phyloP scores from a whole-genome alignment of 1,139 yeast genomes.

The Geotrichum phurueaensis region DNA sequence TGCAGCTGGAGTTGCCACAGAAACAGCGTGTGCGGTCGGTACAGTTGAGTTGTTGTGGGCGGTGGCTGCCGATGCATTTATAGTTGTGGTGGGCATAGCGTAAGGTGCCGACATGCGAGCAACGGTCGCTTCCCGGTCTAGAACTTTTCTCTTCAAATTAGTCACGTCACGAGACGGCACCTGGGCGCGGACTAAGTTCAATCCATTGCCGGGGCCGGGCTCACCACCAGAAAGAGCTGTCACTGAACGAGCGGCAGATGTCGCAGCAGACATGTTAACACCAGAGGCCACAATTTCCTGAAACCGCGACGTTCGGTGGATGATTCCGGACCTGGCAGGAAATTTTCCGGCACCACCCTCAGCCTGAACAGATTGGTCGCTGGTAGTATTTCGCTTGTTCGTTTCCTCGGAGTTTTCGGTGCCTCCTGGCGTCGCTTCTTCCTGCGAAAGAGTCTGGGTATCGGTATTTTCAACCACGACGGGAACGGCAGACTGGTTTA shows the following conservation, averaged over 20 bases:
- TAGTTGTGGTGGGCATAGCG: conserved; percentile 14
- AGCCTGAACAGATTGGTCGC: conserved; percentile 19
- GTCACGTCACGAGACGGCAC: conserved; percentile 63
- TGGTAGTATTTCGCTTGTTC: neutral
- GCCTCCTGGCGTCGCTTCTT: neutral
- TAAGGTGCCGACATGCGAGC: conserved; percentile 19
- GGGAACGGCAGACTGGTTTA: neutral
- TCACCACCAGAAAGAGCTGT: conserved; percentile 27
- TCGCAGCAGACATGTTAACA: conserved; percentile 55
- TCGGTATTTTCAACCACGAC: neutral
- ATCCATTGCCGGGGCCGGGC: conserved; percentile 50
- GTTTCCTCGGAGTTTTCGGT: conserved; percentile 1
- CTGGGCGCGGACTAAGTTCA: conserved; percentile 62
- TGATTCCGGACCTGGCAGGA: neutral
- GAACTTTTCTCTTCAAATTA: conserved; percentile 49
- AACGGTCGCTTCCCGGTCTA: conserved; percentile 22
- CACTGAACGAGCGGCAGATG: conserved; percentile 37
- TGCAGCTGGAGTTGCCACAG: neutral
- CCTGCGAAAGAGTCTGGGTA: neutral
- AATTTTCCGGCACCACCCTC: neutral
- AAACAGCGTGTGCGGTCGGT: neutral
- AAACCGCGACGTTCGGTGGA: conserved; percentile 31
- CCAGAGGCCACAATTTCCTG: conserved; percentile 79
- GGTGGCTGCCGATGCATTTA: conserved; percentile 18
- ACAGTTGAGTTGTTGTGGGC: conserved; percentile 12